Evolutionary conservation across 2,329 filamentous ascomycete genomes (phyloP).

Genomic region (Xylaria sp.): DNA sequence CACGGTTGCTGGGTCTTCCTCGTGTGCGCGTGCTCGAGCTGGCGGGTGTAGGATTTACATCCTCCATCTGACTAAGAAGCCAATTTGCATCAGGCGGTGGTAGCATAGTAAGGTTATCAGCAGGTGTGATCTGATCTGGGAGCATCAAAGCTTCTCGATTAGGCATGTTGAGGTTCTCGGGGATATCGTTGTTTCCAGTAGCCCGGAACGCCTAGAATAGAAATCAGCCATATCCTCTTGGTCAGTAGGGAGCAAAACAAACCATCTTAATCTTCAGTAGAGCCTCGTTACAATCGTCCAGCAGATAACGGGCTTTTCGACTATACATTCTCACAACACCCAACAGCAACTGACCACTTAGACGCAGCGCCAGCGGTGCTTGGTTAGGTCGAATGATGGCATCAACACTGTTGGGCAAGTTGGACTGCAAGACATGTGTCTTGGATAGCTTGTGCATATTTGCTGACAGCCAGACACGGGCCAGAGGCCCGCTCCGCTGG

Average conservation of each 20-base stretch:
- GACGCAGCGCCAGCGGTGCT: conserved; percentile 91
- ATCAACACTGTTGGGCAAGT: conserved; percentile 93
- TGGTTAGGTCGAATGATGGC: conserved; percentile 94
- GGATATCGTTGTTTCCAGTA: conserved; percentile 93
- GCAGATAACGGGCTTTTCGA: conserved; percentile 92
- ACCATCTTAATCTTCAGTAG: conserved; percentile 99
- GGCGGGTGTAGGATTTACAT: conserved; percentile 64
- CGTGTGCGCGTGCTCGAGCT: conserved; percentile 66
- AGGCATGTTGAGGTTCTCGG: conserved; percentile 81
- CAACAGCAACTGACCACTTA: conserved; percentile 92
- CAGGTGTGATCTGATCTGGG: conserved; percentile 91
- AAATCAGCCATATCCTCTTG: conserved; percentile 49
- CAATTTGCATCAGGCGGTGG: conserved; percentile 90
- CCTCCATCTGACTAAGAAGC: conserved; percentile 80
- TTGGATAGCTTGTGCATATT: conserved; percentile 99
- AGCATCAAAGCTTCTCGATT: conserved; percentile 89
- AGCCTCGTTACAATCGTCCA: conserved; percentile 98
- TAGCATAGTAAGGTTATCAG: conserved; percentile 80
- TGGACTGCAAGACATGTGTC: conserved; percentile 92
- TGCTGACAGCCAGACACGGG: conserved; percentile 97
- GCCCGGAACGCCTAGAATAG: conserved; percentile 84
- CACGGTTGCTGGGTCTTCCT: conserved; percentile 62
- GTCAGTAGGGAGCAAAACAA: conserved; percentile 8
- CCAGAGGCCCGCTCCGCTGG: conserved; percentile 95
- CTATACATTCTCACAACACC: conserved; percentile 98